Evolutionary conservation across 805 yeast species (phyloP), one percentile per base, ranked within the genome.

Genomic region (Metschnikowia baotianmanensis): DNA sequence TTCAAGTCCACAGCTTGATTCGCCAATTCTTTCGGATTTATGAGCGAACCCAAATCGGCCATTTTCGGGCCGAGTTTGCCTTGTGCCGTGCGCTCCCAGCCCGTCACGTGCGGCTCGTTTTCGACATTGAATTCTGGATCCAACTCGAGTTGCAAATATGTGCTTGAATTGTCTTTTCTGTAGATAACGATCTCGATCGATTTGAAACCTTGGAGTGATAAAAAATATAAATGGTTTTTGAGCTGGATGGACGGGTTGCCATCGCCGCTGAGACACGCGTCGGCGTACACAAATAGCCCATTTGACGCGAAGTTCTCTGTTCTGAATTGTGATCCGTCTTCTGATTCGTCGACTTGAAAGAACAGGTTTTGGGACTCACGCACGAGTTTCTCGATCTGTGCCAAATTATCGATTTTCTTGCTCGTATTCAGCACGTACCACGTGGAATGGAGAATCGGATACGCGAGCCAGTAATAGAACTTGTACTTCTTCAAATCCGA

Each of bases 1-100:
- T 93, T 93, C 42, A 93, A 72, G 59, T 90, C 96, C 5, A 89
- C 90, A 0, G 97, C 91, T 61, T 95, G 98, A 45, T 83, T 86
- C 0, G 96, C 91, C 17, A 93, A 67, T 48, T 84, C 82, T 10
- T 71, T 48, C 0, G 99, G 99, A 58, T 91, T 82, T 26, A 91
- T 78, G 31, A 93, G 67, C 0, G 88, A 65, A 1, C 93, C 89
- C 40, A 93, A 61, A 58, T 95, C 93, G 0, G 95, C 89, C 16
- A 83, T 50, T 55, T 88, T 87, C 1, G 98, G 96, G 0, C 83
- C 82, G 11, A 90, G 66, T 52, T 82, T 83, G 1, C 86, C 88
- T 30, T 71, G 75, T 6, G 72, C 62, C 20, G 88, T 86, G 46
- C 93, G 75, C 55, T 91, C 98, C 99, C 99, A 93, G 0, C 99